Conservation (phyloP, 208 protist species). For the Novymonas esmeraldas region DNA sequence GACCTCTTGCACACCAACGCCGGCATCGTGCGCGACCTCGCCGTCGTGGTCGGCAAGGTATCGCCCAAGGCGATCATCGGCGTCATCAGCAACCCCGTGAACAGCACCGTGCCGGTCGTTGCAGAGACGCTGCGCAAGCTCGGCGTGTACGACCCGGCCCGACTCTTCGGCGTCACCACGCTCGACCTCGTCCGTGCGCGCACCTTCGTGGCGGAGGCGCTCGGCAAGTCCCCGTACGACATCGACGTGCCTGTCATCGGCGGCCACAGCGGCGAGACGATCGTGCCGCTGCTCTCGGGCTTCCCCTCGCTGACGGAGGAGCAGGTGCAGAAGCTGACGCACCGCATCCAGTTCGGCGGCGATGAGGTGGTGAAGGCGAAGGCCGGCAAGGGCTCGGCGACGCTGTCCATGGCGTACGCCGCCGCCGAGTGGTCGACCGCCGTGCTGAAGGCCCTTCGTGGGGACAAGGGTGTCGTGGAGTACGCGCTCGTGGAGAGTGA, state of each 20-base stretch:
- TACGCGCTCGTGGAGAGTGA: conserved; percentile 73
- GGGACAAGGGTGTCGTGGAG: conserved; percentile 74
- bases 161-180: conserved; percentile 93
- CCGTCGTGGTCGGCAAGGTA: conserved; percentile 68
- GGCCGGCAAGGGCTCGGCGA: conserved; percentile 84
- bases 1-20: conserved; percentile 97
- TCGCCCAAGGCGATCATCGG: conserved; percentile 93
- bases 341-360: conserved; percentile 86
- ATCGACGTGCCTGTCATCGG: conserved; percentile 91
- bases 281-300: conserved; percentile 92
- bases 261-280: conserved; percentile 94
- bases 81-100: conserved; percentile 95
- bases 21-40: conserved; percentile 87
- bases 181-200: conserved; percentile 87
- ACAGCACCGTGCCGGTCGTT: conserved; percentile 95
- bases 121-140: conserved; percentile 90
- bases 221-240: conserved; percentile 53
- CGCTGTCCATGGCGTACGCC: conserved; percentile 63
- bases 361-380: conserved; percentile 92
- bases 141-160: conserved; percentile 82
- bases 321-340: conserved; percentile 77
- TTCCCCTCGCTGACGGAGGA: conserved; percentile 51
- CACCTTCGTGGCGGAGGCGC: conserved; percentile 78
- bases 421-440: conserved; percentile 67
- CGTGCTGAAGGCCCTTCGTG: conserved; percentile 71